phyloP scores from a whole-genome alignment of 805 yeast genomes.

The Lipomyces sp. region DNA sequence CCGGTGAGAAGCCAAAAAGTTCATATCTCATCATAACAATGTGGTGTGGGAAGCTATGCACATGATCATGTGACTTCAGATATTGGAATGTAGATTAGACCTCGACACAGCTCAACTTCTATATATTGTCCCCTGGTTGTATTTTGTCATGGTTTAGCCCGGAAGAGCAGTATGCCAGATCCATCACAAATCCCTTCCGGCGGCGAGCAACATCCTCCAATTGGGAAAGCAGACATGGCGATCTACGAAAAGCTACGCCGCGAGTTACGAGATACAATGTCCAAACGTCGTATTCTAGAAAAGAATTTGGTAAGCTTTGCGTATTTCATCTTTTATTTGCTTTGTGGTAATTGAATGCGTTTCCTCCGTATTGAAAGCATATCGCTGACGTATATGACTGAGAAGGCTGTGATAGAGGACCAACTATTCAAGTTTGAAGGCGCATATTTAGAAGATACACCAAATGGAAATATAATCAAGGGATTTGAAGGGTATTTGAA shows the following conservation, averaged over 20 bases:
- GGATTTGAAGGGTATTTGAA: conserved; percentile 84
- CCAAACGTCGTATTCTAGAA: conserved; percentile 62
- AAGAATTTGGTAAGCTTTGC: conserved; percentile 38
- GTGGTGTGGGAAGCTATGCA: no score
- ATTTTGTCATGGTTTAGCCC: no score
- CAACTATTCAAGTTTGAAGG: conserved; percentile 75
- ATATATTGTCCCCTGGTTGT: no score
- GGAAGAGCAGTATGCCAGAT: conserved; percentile 26
- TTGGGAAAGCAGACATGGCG: conserved; percentile 28
- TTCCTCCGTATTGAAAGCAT: not conserved
- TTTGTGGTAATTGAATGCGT: not conserved
- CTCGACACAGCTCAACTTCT: no score
- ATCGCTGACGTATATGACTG: not conserved
- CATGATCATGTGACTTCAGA: no score
- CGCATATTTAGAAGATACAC: conserved; percentile 68
- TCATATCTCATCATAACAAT: no score
- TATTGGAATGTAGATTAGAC: no score
- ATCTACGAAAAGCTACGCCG: conserved; percentile 67
- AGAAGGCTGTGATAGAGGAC: conserved; percentile 67
- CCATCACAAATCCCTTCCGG: conserved; percentile 17
- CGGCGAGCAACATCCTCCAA: conserved; percentile 2
- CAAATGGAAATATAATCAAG: conserved; percentile 74
- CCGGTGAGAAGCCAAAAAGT: no score
- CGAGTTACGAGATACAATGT: conserved; percentile 61
- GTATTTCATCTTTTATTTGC: not conserved